phyloP scores from a whole-genome alignment of 2,329 filamentous ascomycete genomes.

The Aspergillus chevalieri region DNA sequence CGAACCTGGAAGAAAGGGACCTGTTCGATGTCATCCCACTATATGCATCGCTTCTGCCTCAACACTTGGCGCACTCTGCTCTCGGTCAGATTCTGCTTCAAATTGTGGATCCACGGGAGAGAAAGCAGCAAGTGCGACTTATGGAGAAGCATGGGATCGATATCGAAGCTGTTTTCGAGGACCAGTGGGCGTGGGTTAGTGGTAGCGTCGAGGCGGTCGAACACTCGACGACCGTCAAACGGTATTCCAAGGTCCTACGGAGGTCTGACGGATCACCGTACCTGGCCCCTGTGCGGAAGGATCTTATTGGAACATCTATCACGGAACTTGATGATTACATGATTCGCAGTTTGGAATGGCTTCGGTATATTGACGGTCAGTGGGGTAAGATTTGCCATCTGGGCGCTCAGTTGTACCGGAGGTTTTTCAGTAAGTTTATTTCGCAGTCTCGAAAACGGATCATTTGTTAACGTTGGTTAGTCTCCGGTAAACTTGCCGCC shows the following conservation, averaged over 20 bases:
- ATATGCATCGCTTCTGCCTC: slow-evolving; percentile 74
- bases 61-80: slow-evolving; percentile 59
- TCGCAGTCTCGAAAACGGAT: slow-evolving; percentile 17
- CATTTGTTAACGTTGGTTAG: slow-evolving; percentile 14
- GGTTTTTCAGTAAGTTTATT: slow-evolving; percentile 68
- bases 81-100: slow-evolving; percentile 72
- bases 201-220: slow-evolving; percentile 29
- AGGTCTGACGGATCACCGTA: slow-evolving; percentile 43
- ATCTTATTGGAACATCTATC: slow-evolving; percentile 62
- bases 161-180: slow-evolving; percentile 64
- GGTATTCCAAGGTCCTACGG: slow-evolving; percentile 44
- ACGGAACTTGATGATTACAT: slow-evolving; percentile 62
- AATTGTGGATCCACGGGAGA: slow-evolving; percentile 59
- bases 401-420: slow-evolving; percentile 69
- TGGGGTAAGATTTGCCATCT: slow-evolving; percentile 65
- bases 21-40: slow-evolving; percentile 76
- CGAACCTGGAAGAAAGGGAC: slow-evolving; percentile 64
- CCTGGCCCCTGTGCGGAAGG: slow-evolving; percentile 60
- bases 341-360: slow-evolving; percentile 79
- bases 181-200: slow-evolving; percentile 51
- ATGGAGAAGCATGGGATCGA: slow-evolving; percentile 72
- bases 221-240: slow-evolving; percentile 22
- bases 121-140: slow-evolving; percentile 63
- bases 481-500: slow-evolving; percentile 44
- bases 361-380: slow-evolving; percentile 65